Base-by-base conservation (phyloP, 768 basidiomycete species). In the Daedaleopsis sinensis region DNA sequence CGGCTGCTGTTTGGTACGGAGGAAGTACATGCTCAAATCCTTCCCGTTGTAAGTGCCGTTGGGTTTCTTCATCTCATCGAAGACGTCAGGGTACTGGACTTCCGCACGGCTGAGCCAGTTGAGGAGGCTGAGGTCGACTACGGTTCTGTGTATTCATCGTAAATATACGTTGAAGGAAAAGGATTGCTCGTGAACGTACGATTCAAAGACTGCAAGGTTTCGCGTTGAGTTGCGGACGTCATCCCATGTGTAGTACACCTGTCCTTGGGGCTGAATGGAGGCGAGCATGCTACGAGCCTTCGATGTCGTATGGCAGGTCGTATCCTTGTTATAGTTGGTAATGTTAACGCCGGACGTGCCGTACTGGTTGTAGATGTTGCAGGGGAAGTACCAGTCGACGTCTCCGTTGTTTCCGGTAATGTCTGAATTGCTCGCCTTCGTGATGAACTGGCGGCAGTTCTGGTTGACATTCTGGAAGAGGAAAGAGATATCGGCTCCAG, bases 351-450 rank as follows among this genome's bases (percentile, higher is more conserved):
- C 77, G 3, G 77, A 76, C 12, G 72, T 85, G 6, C 88, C 86
- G 65, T 80, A 80, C 75, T 96, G 95, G 66, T 86, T 82, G 78
- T 81, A 90, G 48, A 96, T 76, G 70, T 99, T 98, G 81, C 97
- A 99, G 1, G 97, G 97, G 76, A 98, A 97, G 73, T 98, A 98
- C 96, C 96, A 98, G 63, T 93, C 91, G 68, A 94, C 74, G 50
- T 78, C 71, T 52, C 78, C 76, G 36, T 86, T 85, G 8, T 72
- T 82, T 37, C 85, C 84, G 4, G 85, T 79, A 68, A 98, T 96
- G 57, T 82, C 83, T 8, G 91, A 90, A 48, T 83, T 86, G 32
- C 79, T 66, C 7, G 91, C 84, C 65, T 87, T 85, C 4, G 84
- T 89, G 68, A 99, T 89, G 71, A 94, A 68, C 9, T 84, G 85